A percentile compares a stretch with the other conserved stretches of the same genome.
Conservation (phyloP, 352 stramenopile species). For the Sclerospora graminicola region DNA sequence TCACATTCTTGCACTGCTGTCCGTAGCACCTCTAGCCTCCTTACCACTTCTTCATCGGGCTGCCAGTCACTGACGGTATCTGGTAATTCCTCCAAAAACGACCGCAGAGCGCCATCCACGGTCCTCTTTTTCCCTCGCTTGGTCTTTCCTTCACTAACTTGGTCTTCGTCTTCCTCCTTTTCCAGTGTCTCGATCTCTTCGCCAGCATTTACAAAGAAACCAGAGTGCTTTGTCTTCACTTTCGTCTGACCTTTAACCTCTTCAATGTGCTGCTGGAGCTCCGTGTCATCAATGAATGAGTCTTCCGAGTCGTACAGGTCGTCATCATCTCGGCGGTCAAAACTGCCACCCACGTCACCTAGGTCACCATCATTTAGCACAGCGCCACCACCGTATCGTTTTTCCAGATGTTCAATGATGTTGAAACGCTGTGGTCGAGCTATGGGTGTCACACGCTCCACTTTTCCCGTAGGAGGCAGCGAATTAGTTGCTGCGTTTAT, state of each 20-base stretch:
- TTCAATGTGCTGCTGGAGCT: slow-evolving; percentile 81
- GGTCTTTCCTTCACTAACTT: slow-evolving; percentile 3
- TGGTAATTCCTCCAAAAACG: slow-evolving; percentile 53
- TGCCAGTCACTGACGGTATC: slow-evolving; percentile 67
- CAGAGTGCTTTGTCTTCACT: slow-evolving; percentile 78
- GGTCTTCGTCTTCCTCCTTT: slow-evolving; percentile 11
- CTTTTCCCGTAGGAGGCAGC: not conserved
- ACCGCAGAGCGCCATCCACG: slow-evolving; percentile 41
- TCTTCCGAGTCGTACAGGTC: slow-evolving; percentile 85
- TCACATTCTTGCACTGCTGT: slow-evolving; percentile 51
- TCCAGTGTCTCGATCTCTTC: slow-evolving; percentile 77
- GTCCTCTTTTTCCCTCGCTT: slow-evolving; percentile 39
- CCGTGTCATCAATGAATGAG: slow-evolving; percentile 79
- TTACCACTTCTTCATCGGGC: slow-evolving; percentile 36
- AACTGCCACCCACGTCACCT: slow-evolving; percentile 10
- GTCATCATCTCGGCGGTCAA: slow-evolving; percentile 56
- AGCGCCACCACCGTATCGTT: slow-evolving; percentile 65
- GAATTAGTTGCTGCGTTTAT: not conserved
- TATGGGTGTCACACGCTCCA: not conserved
- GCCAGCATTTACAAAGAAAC: slow-evolving; percentile 83
- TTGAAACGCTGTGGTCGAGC: slow-evolving; percentile 48
- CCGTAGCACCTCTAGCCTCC: slow-evolving; percentile 47
- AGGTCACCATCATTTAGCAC: slow-evolving; percentile 35
- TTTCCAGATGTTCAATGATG: slow-evolving; percentile 82
- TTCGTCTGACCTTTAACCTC: slow-evolving; percentile 57